Conservation (phyloP, 139 green algal genomes). For the Closterium sp. region DNA sequence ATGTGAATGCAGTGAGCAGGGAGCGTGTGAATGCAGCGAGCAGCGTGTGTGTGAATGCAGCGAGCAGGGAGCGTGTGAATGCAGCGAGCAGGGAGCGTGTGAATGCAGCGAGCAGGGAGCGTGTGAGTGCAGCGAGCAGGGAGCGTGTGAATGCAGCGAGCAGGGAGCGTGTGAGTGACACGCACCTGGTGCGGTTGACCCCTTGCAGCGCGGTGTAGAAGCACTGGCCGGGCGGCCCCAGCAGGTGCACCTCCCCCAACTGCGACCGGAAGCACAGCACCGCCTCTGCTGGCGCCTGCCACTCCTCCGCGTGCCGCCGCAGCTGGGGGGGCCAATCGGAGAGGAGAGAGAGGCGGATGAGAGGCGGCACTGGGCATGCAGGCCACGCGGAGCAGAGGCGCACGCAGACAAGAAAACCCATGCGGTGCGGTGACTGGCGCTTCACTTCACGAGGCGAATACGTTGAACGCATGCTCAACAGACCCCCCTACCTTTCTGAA, state of each 20-base stretch:
- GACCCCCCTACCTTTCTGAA: neutral
- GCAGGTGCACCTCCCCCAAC: neutral
- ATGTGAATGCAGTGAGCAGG: too few relatives aligned
- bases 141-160: too few relatives aligned
- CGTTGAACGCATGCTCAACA: too few relatives aligned
- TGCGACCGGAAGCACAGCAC: neutral
- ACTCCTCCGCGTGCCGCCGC: neutral
- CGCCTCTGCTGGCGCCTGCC: neutral
- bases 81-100: too few relatives aligned
- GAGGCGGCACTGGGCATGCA: neutral
- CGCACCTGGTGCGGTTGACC: neutral
- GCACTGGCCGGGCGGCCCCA: neutral
- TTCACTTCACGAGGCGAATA: too few relatives aligned
- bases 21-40: too few relatives aligned
- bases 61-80: too few relatives aligned
- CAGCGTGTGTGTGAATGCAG: too few relatives aligned
- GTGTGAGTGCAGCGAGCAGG: too few relatives aligned
- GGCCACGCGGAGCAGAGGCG: neutral
- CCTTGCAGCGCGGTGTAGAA: neutral
- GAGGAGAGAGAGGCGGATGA: neutral
- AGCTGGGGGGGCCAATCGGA: neutral
- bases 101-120: too few relatives aligned
- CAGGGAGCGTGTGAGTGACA: too few relatives aligned
- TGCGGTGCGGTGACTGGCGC: too few relatives aligned
- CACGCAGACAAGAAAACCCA: neutral